Percentiles rank a stretch among this genome's conserved stretches.
phyloP scores from a whole-genome alignment of 2,329 filamentous ascomycete genomes.

The Claviceps pazoutovae region DNA sequence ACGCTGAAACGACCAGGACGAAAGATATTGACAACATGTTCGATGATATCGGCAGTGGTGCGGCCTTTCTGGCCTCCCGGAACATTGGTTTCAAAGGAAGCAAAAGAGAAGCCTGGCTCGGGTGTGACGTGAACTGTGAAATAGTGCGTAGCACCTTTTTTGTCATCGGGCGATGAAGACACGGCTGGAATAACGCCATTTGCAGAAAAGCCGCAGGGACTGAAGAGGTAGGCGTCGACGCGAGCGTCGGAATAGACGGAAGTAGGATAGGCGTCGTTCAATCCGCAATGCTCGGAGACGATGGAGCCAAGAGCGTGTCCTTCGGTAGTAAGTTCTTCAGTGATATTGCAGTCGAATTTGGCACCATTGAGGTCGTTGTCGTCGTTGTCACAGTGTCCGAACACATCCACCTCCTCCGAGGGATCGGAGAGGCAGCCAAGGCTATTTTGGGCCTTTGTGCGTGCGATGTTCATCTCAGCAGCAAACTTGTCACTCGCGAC shows the following conservation, averaged over 20 bases:
- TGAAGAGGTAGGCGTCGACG: conserved; percentile 93
- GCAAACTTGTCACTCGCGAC: conserved; percentile 72
- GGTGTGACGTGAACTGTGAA: conserved; percentile 98
- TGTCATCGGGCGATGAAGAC: conserved; percentile 20
- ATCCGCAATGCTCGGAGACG: conserved; percentile 77
- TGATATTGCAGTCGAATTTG: conserved; percentile 30
- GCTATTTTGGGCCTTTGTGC: conserved; percentile 43
- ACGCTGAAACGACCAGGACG: conserved; percentile 95
- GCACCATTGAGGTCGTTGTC: conserved; percentile 39
- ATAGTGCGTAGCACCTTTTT: conserved; percentile 56
- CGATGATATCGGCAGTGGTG: conserved; percentile 78
- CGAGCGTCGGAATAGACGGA: conserved; percentile 82
- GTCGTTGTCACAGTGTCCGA: conserved; percentile 49
- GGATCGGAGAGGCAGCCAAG: conserved; percentile 42
- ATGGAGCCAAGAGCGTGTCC: conserved; percentile 87
- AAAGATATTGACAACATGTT: conserved; percentile 92
- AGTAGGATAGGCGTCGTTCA: conserved; percentile 77
- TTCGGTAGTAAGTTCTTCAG: conserved; percentile 73
- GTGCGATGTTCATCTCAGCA: conserved; percentile 50
- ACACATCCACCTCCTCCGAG: conserved; percentile 62
- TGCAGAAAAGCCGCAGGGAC: conserved; percentile 91
- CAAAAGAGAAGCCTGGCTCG: conserved; percentile 92
- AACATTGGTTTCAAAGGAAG: conserved; percentile 96
- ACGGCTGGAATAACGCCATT: conserved; percentile 87
- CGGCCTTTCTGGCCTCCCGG: conserved; percentile 77